Evolutionary conservation across 345 rosid species (phyloP), one percentile per base, ranked within the genome.

Genomic region (Citrus reticulata): DNA sequence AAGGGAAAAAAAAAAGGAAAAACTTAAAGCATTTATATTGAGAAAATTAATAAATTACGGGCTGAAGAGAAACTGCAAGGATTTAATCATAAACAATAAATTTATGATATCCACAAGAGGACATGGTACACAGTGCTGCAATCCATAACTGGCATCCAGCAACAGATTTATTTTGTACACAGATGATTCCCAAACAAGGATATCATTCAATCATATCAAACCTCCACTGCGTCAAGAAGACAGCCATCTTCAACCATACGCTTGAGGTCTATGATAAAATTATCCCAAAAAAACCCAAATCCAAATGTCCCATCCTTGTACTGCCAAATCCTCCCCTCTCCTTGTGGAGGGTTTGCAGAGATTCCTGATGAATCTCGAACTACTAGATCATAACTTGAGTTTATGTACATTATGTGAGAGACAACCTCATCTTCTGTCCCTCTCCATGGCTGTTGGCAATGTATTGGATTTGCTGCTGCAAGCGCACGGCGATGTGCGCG

Each of bases 291-390:
- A 86, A 91, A 92, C 54, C 97, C 99, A 51, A 90, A 95, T 22
- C 97, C 92, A 32, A 95, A 93, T 6, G 93, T 86, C 66, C 95
- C 97, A 55, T 92, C 82, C 75, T 55, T 82, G 68, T 93, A 91
- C 80, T 86, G 87, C 99, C 99, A 93, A 20, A 95, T 90, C 87
- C 96, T 90, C 37, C 98, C 97, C 66, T 91, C 91, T n/a, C 84
- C 91, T 60, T 67, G 81, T 79, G 77, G 79, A 61, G 86, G 81
- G 85, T 85, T 70, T 19, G 80, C 82, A 11, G 84, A 68, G 57
- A 74, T 58, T 61, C 75, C 91, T 30, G 51, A 81, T 80, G 84
- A 49, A 66, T 84, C 87, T 39, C 88, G 92, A 77, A 85, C 81
- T 1, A 83, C 84, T 40, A 90, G 34, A 54, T 89, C 91, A 69